Evolutionary conservation across 805 yeast genomes (phyloP), one percentile per base, ranked within the genome.

Genomic region (Tetrapisispora iriomotensis): DNA sequence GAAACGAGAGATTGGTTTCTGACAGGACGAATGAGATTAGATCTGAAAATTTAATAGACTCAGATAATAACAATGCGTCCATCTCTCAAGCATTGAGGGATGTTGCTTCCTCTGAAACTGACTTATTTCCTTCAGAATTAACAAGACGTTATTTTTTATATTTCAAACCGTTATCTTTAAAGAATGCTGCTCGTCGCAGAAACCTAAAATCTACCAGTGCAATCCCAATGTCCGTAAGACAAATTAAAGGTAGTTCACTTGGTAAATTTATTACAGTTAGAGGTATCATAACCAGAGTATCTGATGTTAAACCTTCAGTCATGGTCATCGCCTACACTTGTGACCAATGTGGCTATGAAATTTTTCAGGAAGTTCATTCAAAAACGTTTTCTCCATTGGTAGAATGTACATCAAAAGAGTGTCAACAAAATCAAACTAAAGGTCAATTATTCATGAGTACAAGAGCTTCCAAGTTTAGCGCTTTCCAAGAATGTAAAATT

Each of bases 301-400:
- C 95, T 2, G 99, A 92, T 60, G 98, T 92, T 32, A 90, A 88
- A 61, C 99, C 99, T 4, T 70, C 85, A 6, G 84, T 92, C 7
- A 68, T 75, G 44, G 96, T 92, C 39, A 86, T 82, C 51, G 97
- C 98, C 1, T 94, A 90, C 59, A 85, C 97, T 6, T 92, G 99
- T 66, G 98, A 92, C 59, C 82, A 82, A 52, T 92, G 99, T 70
- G 99, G 98, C 35, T 82, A 75, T 62, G 99, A 92, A 64, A 78
- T 86, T 38, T 92, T 94, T 71, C 97, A 92, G 66, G 97, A 94
- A 60, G 95, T 92, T 48, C 79, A 75, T 47, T 66, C 88, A 15
- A 77, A 79, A 56, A 78, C 83, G 32, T 94, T 84, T 64, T 78
- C 82, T 22, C 99, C 99, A n/a, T 66, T 87, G 38, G 59, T 68